Base-by-base conservation (phyloP, 306 rosid species). In the Corylus heterophylla region DNA sequence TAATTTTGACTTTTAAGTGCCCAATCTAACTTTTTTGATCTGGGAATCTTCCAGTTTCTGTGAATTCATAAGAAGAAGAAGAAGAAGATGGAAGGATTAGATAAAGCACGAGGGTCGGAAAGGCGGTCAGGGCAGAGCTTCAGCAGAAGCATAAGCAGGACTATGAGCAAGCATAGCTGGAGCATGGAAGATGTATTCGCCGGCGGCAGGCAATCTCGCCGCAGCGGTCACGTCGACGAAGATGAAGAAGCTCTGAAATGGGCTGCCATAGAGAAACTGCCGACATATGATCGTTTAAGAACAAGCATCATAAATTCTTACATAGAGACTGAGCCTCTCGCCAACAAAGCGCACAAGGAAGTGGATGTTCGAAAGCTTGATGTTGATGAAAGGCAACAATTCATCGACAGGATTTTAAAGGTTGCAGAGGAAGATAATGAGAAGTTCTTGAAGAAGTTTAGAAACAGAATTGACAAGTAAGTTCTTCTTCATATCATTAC, bases 391-490 rank as follows among this genome's bases (percentile, higher is more conserved):
- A 89, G 92, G 14, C 97, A 92, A 62, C 82, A 87, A 8, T 89
- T 94, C 77, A 90, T 94, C n/a, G 97, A 94, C 50, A 61, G 86
- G 18, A 80, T 92, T 20, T 94, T 94, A 50, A 92, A 80, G 85
- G 97, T 88, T 70, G 97, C 98, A 1, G 98, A 94, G 77, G 98
- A 94, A 55, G 98, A 94, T 39, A 94, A 94, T 73, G 98, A 91
- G 62, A 94, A 85, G 85, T 94, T 82, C 86, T 79, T 94, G 78
- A 87, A 8, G 37, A 94, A 90, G 75, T 85, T 87, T 70, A 87
- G 97, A 71, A 85, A 83, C 78, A 89, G 98, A 85, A 80, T 80
- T 50, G 97, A 89, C 0, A 88, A 83, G 98, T 94, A 64, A 81
- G 93, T 87, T 31, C 35, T 31, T 31, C 2, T 31, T 31, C 25